Base-by-base conservation (phyloP, 305 asterid genomes). In the Striga hermonthica region DNA sequence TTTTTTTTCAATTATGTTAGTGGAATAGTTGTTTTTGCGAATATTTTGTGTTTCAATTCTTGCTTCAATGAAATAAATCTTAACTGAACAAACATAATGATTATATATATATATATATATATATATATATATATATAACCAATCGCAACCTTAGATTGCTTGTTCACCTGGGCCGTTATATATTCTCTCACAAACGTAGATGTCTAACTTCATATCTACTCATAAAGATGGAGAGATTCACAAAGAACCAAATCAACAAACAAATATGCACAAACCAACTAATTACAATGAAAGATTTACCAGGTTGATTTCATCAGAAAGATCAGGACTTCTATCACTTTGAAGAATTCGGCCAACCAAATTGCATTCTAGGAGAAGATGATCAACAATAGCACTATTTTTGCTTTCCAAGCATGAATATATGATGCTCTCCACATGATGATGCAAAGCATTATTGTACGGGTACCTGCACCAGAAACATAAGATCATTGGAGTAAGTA, bases 391-490 rank as follows among this genome's bases (percentile, higher is more conserved):
- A 52, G 81, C 62, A 55, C 49, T 71, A 67, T 76, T 81, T 78
- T 84, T 87, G 84, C 86, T 87, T 73, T 86, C 95, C 81, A 93
- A 71, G 80, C 97, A 88, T 72, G 97, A 88, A 81, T 78, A 84
- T 66, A 90, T 69, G 59, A 90, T 90, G 83, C 99, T 90, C 86
- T 93, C 99, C 77, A 90, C 97, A 62, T 93, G 94, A 81, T 90
- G 97, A 81, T 93, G 99, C 82, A 93, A 78, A 48, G 95, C 99
- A 78, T 93, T 93, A 70, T 93, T 93, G 79, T 60, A 90, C 7
- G 99, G 90, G 70, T 90, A 93, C 84, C 99, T 93, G 77, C 68
- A 84, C 48, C 73, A 72, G 57, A 61, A 37, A 62, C 52, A 47
- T 31, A 50, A 61, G 57, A 71, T 50, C 69, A 66, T 69, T 48